Evolutionary conservation across 148 eudicot genomes (phyloP), one percentile per base, ranked within the genome.

Genomic region (Persicaria maculosa): DNA sequence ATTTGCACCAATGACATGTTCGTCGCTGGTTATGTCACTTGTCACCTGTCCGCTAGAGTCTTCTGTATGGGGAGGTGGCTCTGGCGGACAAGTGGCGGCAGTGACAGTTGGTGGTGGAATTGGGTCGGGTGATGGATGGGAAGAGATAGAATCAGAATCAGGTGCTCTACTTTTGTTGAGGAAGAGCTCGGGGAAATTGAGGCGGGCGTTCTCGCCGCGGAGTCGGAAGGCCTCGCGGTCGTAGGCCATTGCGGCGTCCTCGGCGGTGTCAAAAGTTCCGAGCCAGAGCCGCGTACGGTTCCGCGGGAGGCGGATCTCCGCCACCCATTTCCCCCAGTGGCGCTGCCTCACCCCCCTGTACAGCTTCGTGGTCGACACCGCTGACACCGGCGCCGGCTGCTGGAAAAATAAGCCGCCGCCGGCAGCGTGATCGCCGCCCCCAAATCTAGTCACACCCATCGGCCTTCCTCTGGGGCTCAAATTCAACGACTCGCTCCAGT

Each of bases 241-340:
- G 62, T 83, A 83, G 6, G 86, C 86, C 77, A 83, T 17, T 1
- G 86, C 86, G 6, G 86, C 86, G 44, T 80, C 86, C 57, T 80
- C 83, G 0, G 86, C 81, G 0, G 79, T 78, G 25, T 73, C 79
- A 43, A 83, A 83, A 1, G 86, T 83, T 36, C 86, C 86, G 19
- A 83, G 74, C 86, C 86, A 83, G 20, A 83, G 81, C 7, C 86
- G 78, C 7, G 81, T 83, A n/a, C 86, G 58, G 62, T 78, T 78
- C 15, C 81, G 53, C n/a, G 86, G 86, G 25, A 83, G 81, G 1
- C 86, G 81, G 57, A 83, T 83, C 74, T 83, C 86, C 1, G 86
- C 86, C 36, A 83, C 86, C 86, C 86, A 83, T 75, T 83, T 83
- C 10, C 86, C 86, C 83, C 83, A 76, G 43, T 83, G 86, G 20